Conservation (phyloP, 2,329 filamentous ascomycete genomes). For the Tolypocladium ophioglossoides region DNA sequence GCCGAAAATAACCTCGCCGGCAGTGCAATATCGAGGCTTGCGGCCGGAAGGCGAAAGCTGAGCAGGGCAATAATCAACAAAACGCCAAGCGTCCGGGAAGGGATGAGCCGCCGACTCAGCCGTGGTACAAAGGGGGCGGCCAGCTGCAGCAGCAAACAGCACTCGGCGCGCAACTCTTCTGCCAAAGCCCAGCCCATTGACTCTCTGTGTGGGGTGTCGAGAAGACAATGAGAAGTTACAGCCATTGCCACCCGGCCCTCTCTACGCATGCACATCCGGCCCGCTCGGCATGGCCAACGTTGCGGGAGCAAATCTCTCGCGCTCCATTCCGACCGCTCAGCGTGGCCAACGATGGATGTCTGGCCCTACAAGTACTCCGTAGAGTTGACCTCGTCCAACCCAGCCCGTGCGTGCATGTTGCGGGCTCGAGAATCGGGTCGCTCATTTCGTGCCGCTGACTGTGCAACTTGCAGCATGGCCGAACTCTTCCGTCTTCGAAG, state of each 20-base stretch:
- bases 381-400: too few relatives aligned
- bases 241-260: background rate
- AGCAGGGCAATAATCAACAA: background rate
- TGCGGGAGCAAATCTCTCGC: background rate
- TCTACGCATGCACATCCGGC: background rate
- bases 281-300: background rate
- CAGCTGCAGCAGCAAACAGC: background rate
- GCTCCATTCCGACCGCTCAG: background rate
- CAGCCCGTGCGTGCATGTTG: background rate
- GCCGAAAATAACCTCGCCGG: background rate
- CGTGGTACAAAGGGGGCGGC: background rate
- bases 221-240: background rate
- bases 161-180: too few relatives aligned
- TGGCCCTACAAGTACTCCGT: background rate
- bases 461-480: too few relatives aligned
- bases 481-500: background rate
- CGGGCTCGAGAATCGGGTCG: background rate
- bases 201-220: too few relatives aligned
- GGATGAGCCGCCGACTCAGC: background rate
- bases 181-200: too few relatives aligned
- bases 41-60: background rate
- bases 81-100: background rate
- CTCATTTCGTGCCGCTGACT: too few relatives aligned
- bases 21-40: background rate
- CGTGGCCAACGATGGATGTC: background rate